A percentile compares a stretch with the other conserved stretches of the same genome.
Evolutionary conservation across 805 yeast species (phyloP).

Genomic region (Nematodospora valgi): DNA sequence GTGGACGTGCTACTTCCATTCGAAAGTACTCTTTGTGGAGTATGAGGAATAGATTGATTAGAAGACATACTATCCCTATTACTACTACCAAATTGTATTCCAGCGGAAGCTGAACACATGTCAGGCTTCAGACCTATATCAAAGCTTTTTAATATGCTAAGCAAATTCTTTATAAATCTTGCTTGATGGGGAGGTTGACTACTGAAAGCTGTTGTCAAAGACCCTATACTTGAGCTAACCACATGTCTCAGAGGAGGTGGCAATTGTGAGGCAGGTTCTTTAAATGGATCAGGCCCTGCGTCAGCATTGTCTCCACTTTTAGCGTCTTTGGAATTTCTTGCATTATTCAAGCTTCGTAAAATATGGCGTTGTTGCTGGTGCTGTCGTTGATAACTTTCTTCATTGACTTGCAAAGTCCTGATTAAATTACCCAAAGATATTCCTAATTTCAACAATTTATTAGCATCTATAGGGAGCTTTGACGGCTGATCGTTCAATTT

Average conservation of each 20-base stretch:
- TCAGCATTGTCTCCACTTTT: neutral
- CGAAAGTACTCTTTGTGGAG: constrained; percentile 3
- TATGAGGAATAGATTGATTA: neutral
- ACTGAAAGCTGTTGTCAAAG: neutral
- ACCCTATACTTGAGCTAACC: neutral
- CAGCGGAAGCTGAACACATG: neutral
- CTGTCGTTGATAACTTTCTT: constrained; percentile 23
- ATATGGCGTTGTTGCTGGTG: constrained; percentile 14
- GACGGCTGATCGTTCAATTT: constrained; percentile 20
- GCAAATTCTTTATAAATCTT: constrained; percentile 31
- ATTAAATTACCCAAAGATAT: constrained; percentile 41
- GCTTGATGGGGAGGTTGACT: constrained; percentile 24
- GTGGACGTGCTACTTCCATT: constrained; percentile 6
- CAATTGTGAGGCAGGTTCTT: too few species aligned
- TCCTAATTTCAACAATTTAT: constrained; percentile 36
- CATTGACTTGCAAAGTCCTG: constrained; percentile 33
- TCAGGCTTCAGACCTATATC: constrained; percentile 27
- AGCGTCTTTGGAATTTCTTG: neutral
- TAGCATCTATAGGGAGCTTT: constrained; percentile 32
- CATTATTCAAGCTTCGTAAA: constrained; percentile 12
- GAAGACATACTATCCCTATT: constrained; percentile 3
- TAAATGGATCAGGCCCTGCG: constrained; percentile 1
- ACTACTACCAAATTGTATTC: too few species aligned
- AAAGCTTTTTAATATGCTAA: constrained; percentile 34
- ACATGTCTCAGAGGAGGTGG: constrained; percentile 4